A percentile compares a stretch with the other conserved stretches of the same genome.
Conservation (phyloP, 495 filamentous ascomycete species). For the Talaromyces proteolyticus region DNA sequence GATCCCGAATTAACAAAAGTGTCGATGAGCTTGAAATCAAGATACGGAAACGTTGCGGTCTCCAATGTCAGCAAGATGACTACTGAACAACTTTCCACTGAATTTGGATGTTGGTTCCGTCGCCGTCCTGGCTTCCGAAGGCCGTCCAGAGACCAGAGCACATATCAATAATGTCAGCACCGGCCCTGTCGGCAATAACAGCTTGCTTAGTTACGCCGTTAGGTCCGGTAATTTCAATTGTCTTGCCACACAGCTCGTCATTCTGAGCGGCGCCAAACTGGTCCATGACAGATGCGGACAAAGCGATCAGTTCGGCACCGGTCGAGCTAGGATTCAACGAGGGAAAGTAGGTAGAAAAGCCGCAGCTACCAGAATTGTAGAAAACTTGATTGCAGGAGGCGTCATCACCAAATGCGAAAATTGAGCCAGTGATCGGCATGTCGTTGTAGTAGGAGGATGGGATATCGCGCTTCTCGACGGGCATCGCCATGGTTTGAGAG, state of each 20-base stretch:
- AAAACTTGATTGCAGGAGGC: conserved; percentile 5
- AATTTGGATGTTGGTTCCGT: conserved; percentile 3
- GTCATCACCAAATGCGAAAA: conserved; percentile 2
- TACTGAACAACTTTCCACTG: not conserved
- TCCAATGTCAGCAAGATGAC: not conserved
- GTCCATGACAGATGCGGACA: conserved; percentile 2
- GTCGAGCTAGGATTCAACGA: conserved; percentile 3
- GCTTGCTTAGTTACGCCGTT: conserved; percentile 4
- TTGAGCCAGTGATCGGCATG: conserved; percentile 1
- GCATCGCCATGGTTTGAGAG: not conserved
- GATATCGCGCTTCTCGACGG: conserved; percentile 5
- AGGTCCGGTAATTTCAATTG: conserved; percentile 5
- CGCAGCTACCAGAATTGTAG: conserved; percentile 3
- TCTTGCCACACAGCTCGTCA: conserved; percentile 6
- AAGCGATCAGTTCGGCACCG: not conserved
- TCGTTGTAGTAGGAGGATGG: conserved; percentile 4
- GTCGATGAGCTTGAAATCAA: no score
- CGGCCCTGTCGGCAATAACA: conserved; percentile 3
- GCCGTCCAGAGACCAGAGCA: conserved; percentile 3
- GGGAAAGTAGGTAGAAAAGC: conserved; percentile 6
- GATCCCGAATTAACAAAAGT: no score
- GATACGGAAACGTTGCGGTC: not conserved
- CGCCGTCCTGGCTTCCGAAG: conserved; percentile 2
- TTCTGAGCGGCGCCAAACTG: conserved; percentile 5
- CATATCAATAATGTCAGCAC: conserved; percentile 6